phyloP scores from a whole-genome alignment of 2,329 filamentous ascomycete species.

The Fonsecaea pedrosoi region DNA sequence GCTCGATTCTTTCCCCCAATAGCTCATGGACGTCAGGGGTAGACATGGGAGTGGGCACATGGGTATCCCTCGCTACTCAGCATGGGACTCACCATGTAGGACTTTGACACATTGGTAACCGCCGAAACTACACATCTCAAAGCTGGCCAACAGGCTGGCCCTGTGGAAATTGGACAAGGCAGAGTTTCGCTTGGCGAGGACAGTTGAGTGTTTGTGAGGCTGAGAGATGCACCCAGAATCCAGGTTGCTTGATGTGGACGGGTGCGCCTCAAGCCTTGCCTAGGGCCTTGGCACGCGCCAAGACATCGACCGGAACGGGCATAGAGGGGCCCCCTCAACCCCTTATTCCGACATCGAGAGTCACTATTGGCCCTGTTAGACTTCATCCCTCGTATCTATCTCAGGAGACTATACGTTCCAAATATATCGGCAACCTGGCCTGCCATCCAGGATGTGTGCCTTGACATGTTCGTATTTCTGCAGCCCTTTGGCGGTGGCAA shows the following conservation, averaged over 20 bases:
- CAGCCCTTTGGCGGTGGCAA: background rate
- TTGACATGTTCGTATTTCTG: background rate
- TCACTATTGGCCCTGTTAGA: background rate
- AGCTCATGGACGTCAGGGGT: background rate
- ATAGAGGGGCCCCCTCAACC: background rate
- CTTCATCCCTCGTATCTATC: background rate
- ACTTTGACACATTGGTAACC: background rate
- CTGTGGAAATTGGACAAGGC: conserved; percentile 4
- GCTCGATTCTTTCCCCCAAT: background rate
- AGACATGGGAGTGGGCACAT: background rate
- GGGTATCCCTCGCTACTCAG: background rate
- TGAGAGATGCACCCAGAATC: background rate
- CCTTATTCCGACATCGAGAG: background rate
- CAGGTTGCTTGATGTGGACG: background rate
- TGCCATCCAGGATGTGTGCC: background rate
- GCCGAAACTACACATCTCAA: background rate
- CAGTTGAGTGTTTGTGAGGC: background rate
- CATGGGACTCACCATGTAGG: background rate
- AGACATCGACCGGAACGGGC: background rate
- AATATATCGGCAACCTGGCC: background rate
- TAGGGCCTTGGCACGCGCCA: background rate
- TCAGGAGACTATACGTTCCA: background rate
- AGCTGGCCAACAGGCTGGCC: background rate
- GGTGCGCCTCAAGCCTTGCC: background rate
- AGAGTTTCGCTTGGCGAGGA: background rate